phyloP scores from a whole-genome alignment of 805 yeast genomes.

The Komagataella kurtzmanii region DNA sequence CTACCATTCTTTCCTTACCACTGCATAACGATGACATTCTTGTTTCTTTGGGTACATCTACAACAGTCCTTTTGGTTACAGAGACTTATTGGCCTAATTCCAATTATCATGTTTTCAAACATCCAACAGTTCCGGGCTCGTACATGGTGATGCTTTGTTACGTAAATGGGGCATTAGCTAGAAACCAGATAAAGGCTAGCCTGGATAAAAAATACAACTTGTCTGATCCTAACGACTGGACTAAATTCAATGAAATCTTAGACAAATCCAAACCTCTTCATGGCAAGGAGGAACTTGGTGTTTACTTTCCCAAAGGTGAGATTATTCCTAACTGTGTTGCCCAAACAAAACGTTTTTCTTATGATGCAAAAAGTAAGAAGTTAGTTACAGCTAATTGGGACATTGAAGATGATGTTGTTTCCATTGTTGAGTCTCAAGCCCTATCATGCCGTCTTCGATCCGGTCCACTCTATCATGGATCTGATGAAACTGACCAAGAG shows the following conservation, averaged over 20 bases:
- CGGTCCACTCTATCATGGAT: constrained; percentile 41
- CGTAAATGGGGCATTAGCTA: constrained; percentile 80
- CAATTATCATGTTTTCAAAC: constrained; percentile 74
- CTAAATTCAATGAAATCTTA: constrained; percentile 41
- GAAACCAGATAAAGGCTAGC: constrained; percentile 61
- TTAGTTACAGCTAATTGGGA: constrained; percentile 26
- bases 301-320: constrained; percentile 84
- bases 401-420: constrained; percentile 51
- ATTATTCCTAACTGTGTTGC: constrained; percentile 74
- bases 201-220: constrained; percentile 31
- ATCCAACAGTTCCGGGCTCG: constrained; percentile 63
- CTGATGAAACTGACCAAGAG: constrained; percentile 7
- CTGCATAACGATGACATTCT: constrained; percentile 63
- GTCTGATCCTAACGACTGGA: constrained; percentile 34
- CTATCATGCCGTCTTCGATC: constrained; percentile 71
- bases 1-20: constrained; percentile 77
- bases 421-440: constrained; percentile 81
- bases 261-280: constrained; percentile 18
- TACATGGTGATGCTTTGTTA: constrained; percentile 95
- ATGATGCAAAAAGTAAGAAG: constrained; percentile 17
- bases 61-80: constrained; percentile 75
- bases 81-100: constrained; percentile 66
- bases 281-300: constrained; percentile 41
- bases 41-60: constrained; percentile 82
- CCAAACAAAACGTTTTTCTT: constrained; percentile 40